These are phyloP conservation scores for Penicillium sp. DNA, from an alignment of 2,329 filamentous ascomycete species.

Conservation along the genomic window DNA sequence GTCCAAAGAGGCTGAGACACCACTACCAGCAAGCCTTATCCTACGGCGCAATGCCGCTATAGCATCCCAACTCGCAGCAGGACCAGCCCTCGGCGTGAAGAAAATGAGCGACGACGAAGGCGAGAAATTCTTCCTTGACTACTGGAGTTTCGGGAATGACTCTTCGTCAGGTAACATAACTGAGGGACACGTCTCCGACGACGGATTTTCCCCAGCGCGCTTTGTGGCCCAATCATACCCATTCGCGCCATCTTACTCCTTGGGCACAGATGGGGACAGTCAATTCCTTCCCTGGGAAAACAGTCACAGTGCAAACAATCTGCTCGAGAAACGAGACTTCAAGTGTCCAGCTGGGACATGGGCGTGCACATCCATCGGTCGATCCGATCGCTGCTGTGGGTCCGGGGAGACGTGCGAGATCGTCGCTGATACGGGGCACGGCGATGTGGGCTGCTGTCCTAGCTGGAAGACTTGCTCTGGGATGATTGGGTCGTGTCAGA, in stretches of 20 bases:
- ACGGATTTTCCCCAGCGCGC: neutral
- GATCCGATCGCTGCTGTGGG: constrained; percentile 58
- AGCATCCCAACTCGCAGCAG: constrained; percentile 27
- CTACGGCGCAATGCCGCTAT: constrained; percentile 27
- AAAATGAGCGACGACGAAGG: constrained; percentile 48
- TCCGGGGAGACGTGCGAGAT: constrained; percentile 53
- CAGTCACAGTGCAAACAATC: neutral
- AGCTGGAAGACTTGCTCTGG: constrained; percentile 52
- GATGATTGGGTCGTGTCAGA: constrained; percentile 48
- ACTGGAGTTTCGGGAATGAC: constrained; percentile 38
- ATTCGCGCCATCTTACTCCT: constrained; percentile 5
- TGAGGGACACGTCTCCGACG: constrained; percentile 4
- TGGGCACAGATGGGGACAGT: too few relatives aligned
- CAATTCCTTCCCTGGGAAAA: too few relatives aligned
- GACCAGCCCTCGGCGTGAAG: constrained; percentile 29
- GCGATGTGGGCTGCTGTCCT: constrained; percentile 61
- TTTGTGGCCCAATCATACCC: constrained; percentile 15
- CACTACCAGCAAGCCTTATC: constrained; percentile 1
- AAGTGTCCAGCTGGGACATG: constrained; percentile 56
- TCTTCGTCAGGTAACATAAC: constrained; percentile 7
- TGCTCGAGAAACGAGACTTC: constrained; percentile 44
- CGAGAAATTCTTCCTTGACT: constrained; percentile 48
- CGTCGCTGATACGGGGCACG: constrained; percentile 51
- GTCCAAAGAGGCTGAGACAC: neutral
- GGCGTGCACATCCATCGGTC: constrained; percentile 53